Conservation (phyloP, 179 eudicot genomes). For the Silene noctiflora region DNA sequence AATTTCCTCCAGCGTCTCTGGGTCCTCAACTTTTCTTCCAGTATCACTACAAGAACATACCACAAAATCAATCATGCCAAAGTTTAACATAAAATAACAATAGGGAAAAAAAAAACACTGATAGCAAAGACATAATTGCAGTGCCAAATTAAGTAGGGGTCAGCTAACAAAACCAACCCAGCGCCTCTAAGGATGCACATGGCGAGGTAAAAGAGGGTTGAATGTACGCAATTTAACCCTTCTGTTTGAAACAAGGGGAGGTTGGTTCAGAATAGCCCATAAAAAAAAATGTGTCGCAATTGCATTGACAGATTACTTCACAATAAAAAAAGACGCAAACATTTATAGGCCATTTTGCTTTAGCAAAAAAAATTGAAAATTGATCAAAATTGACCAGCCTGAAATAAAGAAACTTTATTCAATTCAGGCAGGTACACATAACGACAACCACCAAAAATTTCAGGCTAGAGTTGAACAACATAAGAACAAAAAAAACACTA, state of each 20-base stretch:
- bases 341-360: neutral
- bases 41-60: slow-evolving; percentile 53
- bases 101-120: neutral
- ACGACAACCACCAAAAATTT: neutral
- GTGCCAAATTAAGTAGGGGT: neutral
- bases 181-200: neutral
- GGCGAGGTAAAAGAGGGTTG: neutral
- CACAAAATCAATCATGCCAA: neutral
- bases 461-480: too few relatives aligned
- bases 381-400: neutral
- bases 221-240: neutral
- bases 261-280: neutral
- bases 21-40: slow-evolving; percentile 91
- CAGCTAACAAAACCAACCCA: neutral
- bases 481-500: neutral
- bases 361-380: neutral
- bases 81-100: neutral
- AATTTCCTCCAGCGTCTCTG: slow-evolving; percentile 86
- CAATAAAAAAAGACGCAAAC: too few relatives aligned
- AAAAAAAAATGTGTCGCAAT: neutral
- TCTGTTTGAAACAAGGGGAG: neutral
- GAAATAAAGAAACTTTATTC: neutral
- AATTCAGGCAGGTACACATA: neutral
- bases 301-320: neutral
- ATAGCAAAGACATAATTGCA: neutral